These are phyloP conservation scores for Carex kokanica DNA, from an alignment of 176 grass and related monocot species.

Conservation along the genomic window DNA sequence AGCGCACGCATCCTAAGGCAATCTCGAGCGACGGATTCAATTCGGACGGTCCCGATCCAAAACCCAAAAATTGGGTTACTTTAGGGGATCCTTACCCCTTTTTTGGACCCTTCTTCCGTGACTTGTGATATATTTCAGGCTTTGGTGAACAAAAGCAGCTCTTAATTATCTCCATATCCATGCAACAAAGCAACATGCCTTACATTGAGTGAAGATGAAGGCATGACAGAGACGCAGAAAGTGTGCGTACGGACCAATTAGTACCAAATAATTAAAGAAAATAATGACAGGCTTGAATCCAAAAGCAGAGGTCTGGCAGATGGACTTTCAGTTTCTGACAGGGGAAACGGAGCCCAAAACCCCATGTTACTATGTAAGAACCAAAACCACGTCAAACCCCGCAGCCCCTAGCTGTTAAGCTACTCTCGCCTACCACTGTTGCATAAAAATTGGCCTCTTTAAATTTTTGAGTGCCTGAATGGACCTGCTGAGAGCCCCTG, in stretches of 20 bases:
- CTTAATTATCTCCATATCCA: background rate
- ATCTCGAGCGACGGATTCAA: no score
- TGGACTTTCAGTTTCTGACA: constrained; percentile 43
- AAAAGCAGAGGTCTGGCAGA: constrained; percentile 13
- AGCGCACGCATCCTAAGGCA: no score
- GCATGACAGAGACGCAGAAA: constrained; percentile 16
- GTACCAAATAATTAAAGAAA: constrained; percentile 32
- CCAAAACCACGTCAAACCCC: constrained; percentile 28
- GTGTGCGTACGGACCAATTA: constrained; percentile 24
- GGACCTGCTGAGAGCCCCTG: constrained; percentile 13
- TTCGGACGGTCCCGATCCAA: no score
- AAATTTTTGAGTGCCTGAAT: constrained; percentile 22
- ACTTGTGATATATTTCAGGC: background rate
- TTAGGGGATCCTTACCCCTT: no score
- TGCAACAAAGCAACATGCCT: background rate
- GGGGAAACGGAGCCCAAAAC: constrained; percentile 37
- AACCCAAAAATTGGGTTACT: no score
- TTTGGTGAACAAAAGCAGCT: background rate
- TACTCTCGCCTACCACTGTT: constrained; percentile 30
- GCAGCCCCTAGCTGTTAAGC: constrained; percentile 19
- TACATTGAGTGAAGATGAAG: constrained; percentile 29
- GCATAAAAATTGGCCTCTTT: background rate
- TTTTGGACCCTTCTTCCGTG: background rate
- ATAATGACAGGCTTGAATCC: constrained; percentile 5
- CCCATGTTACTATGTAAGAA: constrained; percentile 31